Conservation (phyloP, 306 rosid species). For the Malus domestica region ASM211411v1 NC_041792.1:2618001-2618500, state of each 20-base stretch:
- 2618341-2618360: too few relatives aligned
- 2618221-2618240: not conserved
- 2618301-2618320: too few relatives aligned
- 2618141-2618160: not conserved
- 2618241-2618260: not conserved
- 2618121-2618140: not conserved
- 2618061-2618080: conserved; percentile 54
- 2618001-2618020: not conserved
- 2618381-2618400: too few relatives aligned
- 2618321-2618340: too few relatives aligned
- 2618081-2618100: conserved; percentile 73
- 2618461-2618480: accelerated
- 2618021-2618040: conserved; percentile 23
- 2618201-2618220: not conserved
- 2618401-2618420: too few relatives aligned
- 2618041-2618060: conserved; percentile 25
- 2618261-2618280: too few relatives aligned
- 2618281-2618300: too few relatives aligned
- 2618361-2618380: too few relatives aligned
- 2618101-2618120: conserved; percentile 41
- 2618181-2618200: not conserved
- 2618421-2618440: too few relatives aligned
- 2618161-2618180: conserved; percentile 3
- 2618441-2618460: too few relatives aligned
- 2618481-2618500: too few relatives aligned